Percentiles rank a stretch among this genome's conserved stretches.
Conservation (phyloP, 2,329 filamentous ascomycete species). For the Botrytis galanthina region DNA sequence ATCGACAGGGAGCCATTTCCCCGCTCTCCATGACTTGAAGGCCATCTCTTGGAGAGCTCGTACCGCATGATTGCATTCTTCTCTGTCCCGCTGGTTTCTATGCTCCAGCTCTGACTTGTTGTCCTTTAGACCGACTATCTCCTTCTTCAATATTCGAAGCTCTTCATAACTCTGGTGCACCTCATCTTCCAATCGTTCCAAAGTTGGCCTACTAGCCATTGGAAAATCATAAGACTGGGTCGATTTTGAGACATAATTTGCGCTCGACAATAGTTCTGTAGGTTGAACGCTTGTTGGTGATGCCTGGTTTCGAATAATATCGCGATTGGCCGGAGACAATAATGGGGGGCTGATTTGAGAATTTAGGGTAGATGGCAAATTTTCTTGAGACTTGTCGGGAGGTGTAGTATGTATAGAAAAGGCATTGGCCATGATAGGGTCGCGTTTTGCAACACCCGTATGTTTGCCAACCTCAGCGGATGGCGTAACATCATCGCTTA, state of each 20-base stretch:
- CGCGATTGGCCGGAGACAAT: no score
- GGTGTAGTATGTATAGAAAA: neutral
- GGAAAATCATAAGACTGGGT: neutral
- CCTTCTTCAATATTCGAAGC: neutral
- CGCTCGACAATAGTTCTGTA: neutral
- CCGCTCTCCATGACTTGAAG: neutral
- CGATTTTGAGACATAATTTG: neutral
- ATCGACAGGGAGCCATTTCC: neutral
- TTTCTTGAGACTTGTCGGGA: neutral
- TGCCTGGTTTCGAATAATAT: neutral
- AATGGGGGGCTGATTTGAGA: neutral
- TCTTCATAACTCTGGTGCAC: no score
- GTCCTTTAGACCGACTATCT: neutral
- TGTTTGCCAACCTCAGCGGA: neutral
- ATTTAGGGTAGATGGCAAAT: neutral
- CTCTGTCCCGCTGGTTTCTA: neutral
- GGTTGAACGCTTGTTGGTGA: neutral
- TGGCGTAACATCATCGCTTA: neutral
- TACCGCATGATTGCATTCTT: neutral
- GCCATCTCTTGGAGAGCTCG: neutral
- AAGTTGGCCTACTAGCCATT: neutral
- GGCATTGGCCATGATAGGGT: neutral
- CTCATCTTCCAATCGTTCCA: no score
- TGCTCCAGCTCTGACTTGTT: neutral
- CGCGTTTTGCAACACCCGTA: neutral